Conservation (phyloP, 352 stramenopile species). For the Phytopythium helicoides region DNA sequence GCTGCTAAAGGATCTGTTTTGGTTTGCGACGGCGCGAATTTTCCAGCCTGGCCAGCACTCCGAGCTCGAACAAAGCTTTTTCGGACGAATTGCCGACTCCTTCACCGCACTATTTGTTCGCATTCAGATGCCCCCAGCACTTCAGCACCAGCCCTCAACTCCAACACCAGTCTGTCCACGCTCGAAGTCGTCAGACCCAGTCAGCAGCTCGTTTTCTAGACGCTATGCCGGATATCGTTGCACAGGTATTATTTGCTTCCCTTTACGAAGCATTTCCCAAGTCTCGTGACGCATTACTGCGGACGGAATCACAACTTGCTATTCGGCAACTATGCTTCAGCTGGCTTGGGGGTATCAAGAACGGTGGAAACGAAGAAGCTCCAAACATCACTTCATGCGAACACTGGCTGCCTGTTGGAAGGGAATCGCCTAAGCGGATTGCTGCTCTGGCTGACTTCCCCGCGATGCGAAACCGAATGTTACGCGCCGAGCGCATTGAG, state of each 20-base stretch:
- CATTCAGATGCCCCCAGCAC: constrained; percentile 48
- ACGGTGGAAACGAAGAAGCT: not conserved
- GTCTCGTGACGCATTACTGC: constrained; percentile 46
- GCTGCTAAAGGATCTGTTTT: constrained; percentile 76
- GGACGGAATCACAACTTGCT: constrained; percentile 23
- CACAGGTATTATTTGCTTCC: constrained; percentile 60
- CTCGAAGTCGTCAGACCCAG: not conserved
- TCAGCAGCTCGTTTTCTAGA: constrained; percentile 40
- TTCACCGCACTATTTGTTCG: constrained; percentile 66
- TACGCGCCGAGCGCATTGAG: constrained; percentile 59
- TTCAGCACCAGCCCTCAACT: constrained; percentile 1
- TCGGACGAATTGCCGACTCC: constrained; percentile 62
- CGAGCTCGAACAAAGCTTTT: constrained; percentile 40
- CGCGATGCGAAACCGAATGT: constrained; percentile 66
- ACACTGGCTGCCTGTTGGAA: constrained; percentile 57
- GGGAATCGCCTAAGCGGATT: constrained; percentile 58
- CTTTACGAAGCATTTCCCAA: constrained; percentile 75
- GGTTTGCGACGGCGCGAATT: constrained; percentile 56
- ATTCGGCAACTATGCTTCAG: constrained; percentile 54
- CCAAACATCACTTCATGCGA: not conserved
- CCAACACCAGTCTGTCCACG: constrained; percentile 3
- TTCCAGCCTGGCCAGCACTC: constrained; percentile 52
- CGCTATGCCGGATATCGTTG: constrained; percentile 48
- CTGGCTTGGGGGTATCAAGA: constrained; percentile 68
- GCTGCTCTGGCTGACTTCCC: constrained; percentile 58